A percentile compares a stretch with the other conserved stretches of the same genome.
Evolutionary conservation across 257 asterid genomes (phyloP).

Genomic region (Pogostemon cablin): DNA sequence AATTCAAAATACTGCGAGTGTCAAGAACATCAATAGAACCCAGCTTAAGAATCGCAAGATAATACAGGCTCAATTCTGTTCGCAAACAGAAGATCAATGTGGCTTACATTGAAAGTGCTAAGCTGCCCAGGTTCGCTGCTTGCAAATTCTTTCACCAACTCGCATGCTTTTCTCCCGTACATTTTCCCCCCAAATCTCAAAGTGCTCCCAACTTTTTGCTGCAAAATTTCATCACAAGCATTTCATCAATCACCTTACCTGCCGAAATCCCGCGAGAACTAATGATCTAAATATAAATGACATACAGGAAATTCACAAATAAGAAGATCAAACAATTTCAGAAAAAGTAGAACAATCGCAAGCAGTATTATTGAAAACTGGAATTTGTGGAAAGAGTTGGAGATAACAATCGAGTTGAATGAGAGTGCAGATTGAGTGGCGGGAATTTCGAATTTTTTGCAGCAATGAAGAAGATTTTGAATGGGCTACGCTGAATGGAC

Average conservation of each 20-base stretch:
- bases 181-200: conserved; percentile 38
- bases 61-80: not conserved
- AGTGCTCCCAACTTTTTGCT: conserved; percentile 14
- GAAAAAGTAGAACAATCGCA: not conserved
- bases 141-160: conserved; percentile 73
- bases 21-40: conserved; percentile 18
- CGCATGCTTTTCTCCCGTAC: conserved; percentile 78
- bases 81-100: not conserved
- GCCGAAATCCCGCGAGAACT: conserved; percentile 12
- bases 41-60: not conserved
- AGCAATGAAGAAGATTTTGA: no score
- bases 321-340: not conserved
- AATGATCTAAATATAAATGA: not conserved
- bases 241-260: conserved; percentile 45
- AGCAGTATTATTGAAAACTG: not conserved
- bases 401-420: no score
- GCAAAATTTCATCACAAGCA: conserved; percentile 41
- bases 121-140: conserved; percentile 77
- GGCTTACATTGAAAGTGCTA: conserved; percentile 66
- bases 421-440: no score
- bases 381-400: not conserved
- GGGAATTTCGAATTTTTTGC: no score
- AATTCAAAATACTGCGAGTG: no score
- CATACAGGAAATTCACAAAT: not conserved
- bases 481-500: no score